Base-by-base conservation (phyloP, 495 filamentous ascomycete genomes). In the Bacidia rubella region DNA sequence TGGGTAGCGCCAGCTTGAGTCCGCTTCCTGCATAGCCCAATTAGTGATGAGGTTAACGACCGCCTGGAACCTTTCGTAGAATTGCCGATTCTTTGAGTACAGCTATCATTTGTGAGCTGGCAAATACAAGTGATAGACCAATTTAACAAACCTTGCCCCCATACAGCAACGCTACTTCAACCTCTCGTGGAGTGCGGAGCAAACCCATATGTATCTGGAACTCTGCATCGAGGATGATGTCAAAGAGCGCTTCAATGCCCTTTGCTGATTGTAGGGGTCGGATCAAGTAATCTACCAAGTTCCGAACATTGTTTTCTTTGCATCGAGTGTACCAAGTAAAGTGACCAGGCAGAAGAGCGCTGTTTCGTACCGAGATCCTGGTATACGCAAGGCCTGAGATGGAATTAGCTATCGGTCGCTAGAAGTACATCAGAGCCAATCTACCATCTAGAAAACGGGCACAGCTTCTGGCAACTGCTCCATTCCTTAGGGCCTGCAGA, bases 241-340 rank as follows among this genome's bases (percentile, higher is more conserved):
- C 35, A 9, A 17, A 38, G 7, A 57, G 26, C 0, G 50, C 23
- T 5, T 53, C 50, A 21, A 57, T 44, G n/a, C 51, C 24, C 5
- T 38, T 39, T 12, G 21, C 35, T 0, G 2, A 3, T 27, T 38
- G 44, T 10, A 57, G 50, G 10, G 50, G 50, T 22, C 15, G 3
- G 32, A 48, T 48, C 1, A 57, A 39, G 4, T 32, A 41, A n/a
- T 38, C 35, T 3, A 57, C 22, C 35, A 57, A 26, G 15, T 57
- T 42, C 47, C 40, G 42, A 29, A 53, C 47, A 27, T 57, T 57
- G 23, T 27, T 53, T 4, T 39, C 38, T 21, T 48, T 32, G 11
- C 48, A 41, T 3, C 51, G 41, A 12, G 49, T 29, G 22, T 57
- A 53, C 51, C 44, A 57, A n/a, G 23, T 1, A 23, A 53, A 46